Percentiles rank a stretch among this genome's conserved stretches.
Conservation (phyloP, 495 filamentous ascomycete species). For the Penicillium tannophilum region DNA sequence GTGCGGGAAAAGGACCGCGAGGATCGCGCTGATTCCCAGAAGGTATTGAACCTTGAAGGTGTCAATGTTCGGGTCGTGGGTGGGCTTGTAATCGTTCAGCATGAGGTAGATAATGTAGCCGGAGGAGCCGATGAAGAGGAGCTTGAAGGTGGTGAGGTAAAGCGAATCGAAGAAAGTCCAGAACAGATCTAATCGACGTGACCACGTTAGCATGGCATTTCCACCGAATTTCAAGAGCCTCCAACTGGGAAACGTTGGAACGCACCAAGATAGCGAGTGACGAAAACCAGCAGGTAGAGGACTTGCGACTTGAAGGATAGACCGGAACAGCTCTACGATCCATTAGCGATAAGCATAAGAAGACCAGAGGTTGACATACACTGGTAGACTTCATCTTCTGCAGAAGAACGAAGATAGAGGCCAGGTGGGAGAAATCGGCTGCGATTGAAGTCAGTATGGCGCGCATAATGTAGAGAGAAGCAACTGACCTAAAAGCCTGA, state of each 20-base stretch:
- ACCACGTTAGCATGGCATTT: constrained; percentile 11
- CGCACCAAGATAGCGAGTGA: constrained; percentile 87
- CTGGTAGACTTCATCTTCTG: constrained; percentile 93
- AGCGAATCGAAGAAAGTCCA: constrained; percentile 76
- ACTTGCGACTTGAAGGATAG: constrained; percentile 98
- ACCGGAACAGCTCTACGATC: constrained; percentile 82
- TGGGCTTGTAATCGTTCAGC: constrained; percentile 93
- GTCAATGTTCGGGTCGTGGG: constrained; percentile 91
- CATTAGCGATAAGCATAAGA: constrained; percentile 8
- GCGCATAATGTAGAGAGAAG: not conserved
- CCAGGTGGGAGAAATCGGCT: constrained; percentile 94
- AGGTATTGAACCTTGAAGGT: constrained; percentile 96
- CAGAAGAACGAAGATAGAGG: constrained; percentile 90
- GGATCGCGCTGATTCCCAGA: constrained; percentile 71
- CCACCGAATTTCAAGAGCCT: not conserved
- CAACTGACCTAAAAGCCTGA: constrained; percentile 75
- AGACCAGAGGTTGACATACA: constrained; percentile 51
- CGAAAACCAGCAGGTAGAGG: constrained; percentile 89
- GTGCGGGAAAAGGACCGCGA: constrained; percentile 84
- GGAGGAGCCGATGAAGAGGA: constrained; percentile 88
- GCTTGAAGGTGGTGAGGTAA: constrained; percentile 94
- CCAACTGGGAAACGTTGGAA: not conserved
- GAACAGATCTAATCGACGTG: constrained; percentile 68
- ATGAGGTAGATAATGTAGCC: constrained; percentile 95
- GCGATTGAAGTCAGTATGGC: constrained; percentile 10